Base-by-base conservation (phyloP, 495 filamentous ascomycete species). In the Neurospora intermedia region DNA sequence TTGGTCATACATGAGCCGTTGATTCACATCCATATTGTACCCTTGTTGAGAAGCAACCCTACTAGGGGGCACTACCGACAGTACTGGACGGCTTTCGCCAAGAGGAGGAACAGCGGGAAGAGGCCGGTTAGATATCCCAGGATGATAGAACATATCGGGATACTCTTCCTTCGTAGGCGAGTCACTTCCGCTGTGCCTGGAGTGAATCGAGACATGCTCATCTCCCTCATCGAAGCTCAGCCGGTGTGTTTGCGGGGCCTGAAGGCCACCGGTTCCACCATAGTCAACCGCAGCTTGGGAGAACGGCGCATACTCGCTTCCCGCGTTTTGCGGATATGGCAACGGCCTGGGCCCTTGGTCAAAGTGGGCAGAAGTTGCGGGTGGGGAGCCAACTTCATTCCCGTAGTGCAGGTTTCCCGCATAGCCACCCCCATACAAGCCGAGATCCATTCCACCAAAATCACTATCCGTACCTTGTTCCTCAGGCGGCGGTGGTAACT, bases 171-270 rank as follows among this genome's bases (percentile, higher is more conserved):
- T 84, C 31, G 80, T 75, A 23, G 85, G 82, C 45, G 85, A 87
- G n/a, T 88, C 87, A 74, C 85, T 90, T 75, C 80, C 84, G 83
- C 77, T 90, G 81, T 75, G 85, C 77, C 74, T 85, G 75, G 77
- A 88, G 79, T 81, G 83, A 75, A 83, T 81, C 71, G 74, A 87
- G 75, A 78, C 92, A 75, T 78, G 84, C 76, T 99, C 96, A 77
- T 97, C 96, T 0, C 93, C 96, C 79, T 98, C 94, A 77, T 99
- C 96, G 77, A 95, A 98, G 79, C 95, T 97, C 77, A 95, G 84
- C 70, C 93, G 83, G 73, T 90, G 88, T 0, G 85, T 85, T 66
- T 85, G 86, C 20, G 94, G 94, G 72, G 92, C 88, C 23, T 92
- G 87, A 23, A 97, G 83, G 4, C 95, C 95, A 16, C 94, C 95